A percentile compares a stretch with the other conserved stretches of the same genome.
Conservation (phyloP, 2,329 filamentous ascomycete genomes). For the Lecanoromycetidae sp. region DNA sequence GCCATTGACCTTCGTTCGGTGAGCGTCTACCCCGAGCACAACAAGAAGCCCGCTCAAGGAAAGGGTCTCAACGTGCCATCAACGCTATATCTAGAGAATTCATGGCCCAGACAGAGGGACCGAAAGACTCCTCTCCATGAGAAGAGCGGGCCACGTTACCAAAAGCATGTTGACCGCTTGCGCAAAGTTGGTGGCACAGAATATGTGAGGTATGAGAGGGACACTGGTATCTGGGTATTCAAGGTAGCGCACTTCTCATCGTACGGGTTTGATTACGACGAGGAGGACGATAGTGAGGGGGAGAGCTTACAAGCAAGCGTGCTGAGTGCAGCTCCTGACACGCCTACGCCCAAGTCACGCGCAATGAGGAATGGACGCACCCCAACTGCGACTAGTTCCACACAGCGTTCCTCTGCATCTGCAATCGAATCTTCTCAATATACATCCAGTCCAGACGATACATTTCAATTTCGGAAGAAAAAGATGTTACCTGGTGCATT, state of each 20-base stretch:
- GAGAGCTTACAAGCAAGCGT: conserved; percentile 31
- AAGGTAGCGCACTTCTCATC: conserved; percentile 93
- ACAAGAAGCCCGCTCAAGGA: conserved; percentile 69
- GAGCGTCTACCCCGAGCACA: conserved; percentile 71
- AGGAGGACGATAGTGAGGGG: conserved; percentile 56
- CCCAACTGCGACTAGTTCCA: conserved; percentile 27
- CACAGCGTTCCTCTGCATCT: conserved; percentile 8
- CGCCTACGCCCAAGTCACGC: conserved; percentile 27
- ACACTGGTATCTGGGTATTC: conserved; percentile 82
- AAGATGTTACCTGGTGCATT: conserved; percentile 67
- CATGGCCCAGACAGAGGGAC: conserved; percentile 66
- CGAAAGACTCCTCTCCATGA: conserved; percentile 44
- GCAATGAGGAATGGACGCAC: conserved; percentile 20
- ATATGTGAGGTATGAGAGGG: conserved; percentile 66
- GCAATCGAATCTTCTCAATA: conserved; percentile 1
- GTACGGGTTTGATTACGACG: conserved; percentile 77
- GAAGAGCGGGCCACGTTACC: conserved; percentile 53
- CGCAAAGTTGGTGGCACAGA: conserved; percentile 67
- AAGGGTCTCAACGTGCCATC: conserved; percentile 88
- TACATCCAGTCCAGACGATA: conserved; percentile 35
- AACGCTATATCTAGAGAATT: conserved; percentile 77
- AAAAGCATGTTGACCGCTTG: conserved; percentile 73
- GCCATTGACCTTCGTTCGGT: conserved; percentile 64
- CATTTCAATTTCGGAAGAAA: conserved; percentile 44
- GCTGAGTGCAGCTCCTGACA: conserved; percentile 40